A percentile compares a stretch with the other conserved stretches of the same genome.
Evolutionary conservation across 768 basidiomycete genomes (phyloP).

Genomic region (Dictyophora rubrovolvata): DNA sequence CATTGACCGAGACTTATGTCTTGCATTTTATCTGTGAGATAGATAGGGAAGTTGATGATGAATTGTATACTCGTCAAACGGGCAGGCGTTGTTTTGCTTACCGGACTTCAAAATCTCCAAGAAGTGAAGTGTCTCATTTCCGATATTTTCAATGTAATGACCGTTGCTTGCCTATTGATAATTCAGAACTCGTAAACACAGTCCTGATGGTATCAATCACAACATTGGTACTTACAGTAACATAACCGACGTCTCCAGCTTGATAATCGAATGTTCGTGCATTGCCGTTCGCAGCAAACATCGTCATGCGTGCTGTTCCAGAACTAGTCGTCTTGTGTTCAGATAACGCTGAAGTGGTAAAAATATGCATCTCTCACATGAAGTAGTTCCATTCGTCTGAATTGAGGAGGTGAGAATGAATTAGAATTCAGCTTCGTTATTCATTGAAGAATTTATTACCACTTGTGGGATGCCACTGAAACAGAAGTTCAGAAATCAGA

Average conservation of each 20-base stretch:
- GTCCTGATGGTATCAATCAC: background rate
- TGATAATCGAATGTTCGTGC: constrained; percentile 51
- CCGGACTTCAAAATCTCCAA: constrained; percentile 52
- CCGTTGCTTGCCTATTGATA: constrained; percentile 24
- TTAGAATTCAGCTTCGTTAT: background rate
- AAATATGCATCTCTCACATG: constrained; percentile 28
- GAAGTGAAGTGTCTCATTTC: constrained; percentile 44
- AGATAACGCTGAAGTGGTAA: background rate
- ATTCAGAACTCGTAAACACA: background rate
- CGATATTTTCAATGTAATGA: constrained; percentile 61
- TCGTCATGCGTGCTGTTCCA: constrained; percentile 43
- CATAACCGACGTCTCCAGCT: constrained; percentile 47
- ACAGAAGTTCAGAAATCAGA: background rate
- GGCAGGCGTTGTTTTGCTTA: constrained; percentile 14
- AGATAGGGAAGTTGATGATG: background rate
- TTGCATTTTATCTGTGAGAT: constrained; percentile 30
- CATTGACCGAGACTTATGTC: constrained; percentile 44
- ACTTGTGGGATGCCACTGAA: constrained; percentile 59
- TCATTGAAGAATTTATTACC: constrained; percentile 12
- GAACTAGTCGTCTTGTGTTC: constrained; percentile 26
- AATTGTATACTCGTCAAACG: constrained; percentile 22
- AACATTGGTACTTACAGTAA: background rate
- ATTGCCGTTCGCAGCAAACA: constrained; percentile 43
- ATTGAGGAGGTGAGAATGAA: background rate
- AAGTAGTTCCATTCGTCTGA: constrained; percentile 45